A percentile compares a stretch with the other conserved stretches of the same genome.
Evolutionary conservation across 768 basidiomycete genomes (phyloP).

Genomic region (Tricholoma sp.): DNA sequence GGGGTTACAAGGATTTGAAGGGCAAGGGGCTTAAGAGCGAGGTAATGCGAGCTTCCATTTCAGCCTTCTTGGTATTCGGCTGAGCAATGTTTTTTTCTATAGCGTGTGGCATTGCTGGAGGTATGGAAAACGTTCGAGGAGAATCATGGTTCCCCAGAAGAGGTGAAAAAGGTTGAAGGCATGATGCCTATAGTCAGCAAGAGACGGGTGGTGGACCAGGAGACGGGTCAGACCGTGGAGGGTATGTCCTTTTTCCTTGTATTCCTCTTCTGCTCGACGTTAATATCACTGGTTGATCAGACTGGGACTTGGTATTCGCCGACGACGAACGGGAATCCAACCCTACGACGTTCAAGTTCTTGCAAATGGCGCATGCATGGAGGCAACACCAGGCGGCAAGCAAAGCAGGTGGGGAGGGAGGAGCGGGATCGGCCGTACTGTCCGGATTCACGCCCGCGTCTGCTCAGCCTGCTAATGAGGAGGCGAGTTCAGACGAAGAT

Average conservation of each 20-base stretch:
- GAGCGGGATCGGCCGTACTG: slow-evolving; percentile 27
- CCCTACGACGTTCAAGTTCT: slow-evolving; percentile 91
- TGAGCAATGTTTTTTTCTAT: slow-evolving; percentile 5
- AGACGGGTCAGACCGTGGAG: slow-evolving; percentile 84
- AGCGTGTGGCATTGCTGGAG: slow-evolving; percentile 90
- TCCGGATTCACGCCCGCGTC: slow-evolving; percentile 47
- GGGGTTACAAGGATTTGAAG: slow-evolving; percentile 87
- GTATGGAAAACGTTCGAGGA: slow-evolving; percentile 96
- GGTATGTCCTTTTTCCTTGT: slow-evolving; percentile 37
- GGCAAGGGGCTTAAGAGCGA: slow-evolving; percentile 79
- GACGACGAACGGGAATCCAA: slow-evolving; percentile 95
- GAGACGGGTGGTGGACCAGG: slow-evolving; percentile 76
- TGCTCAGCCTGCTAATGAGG: slow-evolving; percentile 19
- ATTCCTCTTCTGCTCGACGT: background rate
- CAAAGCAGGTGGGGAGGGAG: slow-evolving; percentile 22
- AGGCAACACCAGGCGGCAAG: slow-evolving; percentile 46
- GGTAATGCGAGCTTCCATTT: slow-evolving; percentile 38
- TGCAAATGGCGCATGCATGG: slow-evolving; percentile 95
- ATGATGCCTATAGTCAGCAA: slow-evolving; percentile 94
- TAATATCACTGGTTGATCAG: slow-evolving; percentile 30
- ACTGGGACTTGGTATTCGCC: slow-evolving; percentile 93
- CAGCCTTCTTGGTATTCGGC: background rate
- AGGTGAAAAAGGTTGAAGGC: slow-evolving; percentile 76
- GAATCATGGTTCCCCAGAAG: slow-evolving; percentile 64
- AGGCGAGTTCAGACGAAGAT: slow-evolving; percentile 40